Evolutionary conservation across 352 stramenopile genomes (phyloP), one percentile per base, ranked within the genome.

Genomic region (Pythium brachiatum): DNA sequence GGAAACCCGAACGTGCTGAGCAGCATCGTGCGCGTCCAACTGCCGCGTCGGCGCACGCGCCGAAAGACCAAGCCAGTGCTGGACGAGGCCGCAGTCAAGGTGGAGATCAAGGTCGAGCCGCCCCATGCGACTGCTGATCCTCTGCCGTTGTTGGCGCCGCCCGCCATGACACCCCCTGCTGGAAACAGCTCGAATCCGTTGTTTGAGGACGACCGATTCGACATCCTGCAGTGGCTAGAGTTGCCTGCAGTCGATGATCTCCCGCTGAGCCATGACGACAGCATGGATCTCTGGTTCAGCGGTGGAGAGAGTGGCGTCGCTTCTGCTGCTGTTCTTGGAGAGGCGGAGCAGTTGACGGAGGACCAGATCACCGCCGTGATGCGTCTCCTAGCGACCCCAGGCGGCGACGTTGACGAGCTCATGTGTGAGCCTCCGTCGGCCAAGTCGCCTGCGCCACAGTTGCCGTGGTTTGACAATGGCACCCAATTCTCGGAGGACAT

Each of bases 181-280:
- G 61, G 61, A 69, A 64, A 64, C 62, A 64, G 55, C 62, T 23
- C 48, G 47, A 69, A 69, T 64, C 62, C 55, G 29, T 64, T 68
- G 62, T 68, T 68, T 44, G 53, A 59, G 54, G 62, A 68, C 55
- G 62, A 63, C 41, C 53, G 48, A 63, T 63, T 68, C 53, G 62
- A 69, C 43, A 69, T 69, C 62, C 54, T 69, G 55, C 62, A 58
- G 56, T 69, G 62, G 62, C 62, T 60, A 57, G 62, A 61, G 23
- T 51, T 68, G 55, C 62, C 62, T 60, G 62, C 62, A 64, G 54
- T 64, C 15, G 62, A 69, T 69, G 39, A 23, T 8, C 36, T 43
- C 43, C 46, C 46, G 50, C 58, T 53, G 12, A 18, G 26, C 38
- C 38, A 59, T 52, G 20, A 31, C 3, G 59, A 65, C 16, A 51